phyloP scores from a whole-genome alignment of 208 protist species.

The Trypanosoma boissoni region DNA sequence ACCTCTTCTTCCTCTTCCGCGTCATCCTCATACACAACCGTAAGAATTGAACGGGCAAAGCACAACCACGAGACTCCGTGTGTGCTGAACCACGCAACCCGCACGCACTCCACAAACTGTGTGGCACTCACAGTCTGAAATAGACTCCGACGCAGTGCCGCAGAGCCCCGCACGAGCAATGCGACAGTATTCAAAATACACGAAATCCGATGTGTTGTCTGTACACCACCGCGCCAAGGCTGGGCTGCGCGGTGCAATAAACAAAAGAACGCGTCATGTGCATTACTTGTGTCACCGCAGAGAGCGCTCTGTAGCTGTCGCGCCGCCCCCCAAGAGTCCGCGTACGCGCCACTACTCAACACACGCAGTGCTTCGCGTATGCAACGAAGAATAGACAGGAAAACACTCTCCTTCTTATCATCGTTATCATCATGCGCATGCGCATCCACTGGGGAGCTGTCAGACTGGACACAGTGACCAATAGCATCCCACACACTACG shows the following conservation, averaged over 20 bases:
- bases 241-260: constrained; percentile 46
- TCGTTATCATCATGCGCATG: background rate
- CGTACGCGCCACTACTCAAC: constrained; percentile 6
- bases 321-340: constrained; percentile 14
- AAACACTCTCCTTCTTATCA: constrained; percentile 21
- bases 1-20: background rate
- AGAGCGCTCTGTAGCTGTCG: constrained; percentile 45
- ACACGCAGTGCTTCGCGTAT: constrained; percentile 27
- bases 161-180: constrained; percentile 30
- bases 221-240: constrained; percentile 43
- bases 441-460: background rate
- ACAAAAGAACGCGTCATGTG: constrained; percentile 32
- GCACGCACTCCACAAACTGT: constrained; percentile 32
- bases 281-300: constrained; percentile 16
- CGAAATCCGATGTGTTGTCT: constrained; percentile 21
- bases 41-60: constrained; percentile 29
- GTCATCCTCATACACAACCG: constrained; percentile 32
- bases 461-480: constrained; percentile 25
- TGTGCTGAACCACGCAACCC: constrained; percentile 36
- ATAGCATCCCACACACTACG: constrained; percentile 32
- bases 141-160: constrained; percentile 16
- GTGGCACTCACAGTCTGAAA: constrained; percentile 26
- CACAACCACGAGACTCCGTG: constrained; percentile 21
- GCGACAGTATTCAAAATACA: constrained; percentile 32
- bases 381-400: constrained; percentile 36